phyloP scores from a whole-genome alignment of 1,284 basidiomycete genomes.

The Omphalotus olearius region DNA sequence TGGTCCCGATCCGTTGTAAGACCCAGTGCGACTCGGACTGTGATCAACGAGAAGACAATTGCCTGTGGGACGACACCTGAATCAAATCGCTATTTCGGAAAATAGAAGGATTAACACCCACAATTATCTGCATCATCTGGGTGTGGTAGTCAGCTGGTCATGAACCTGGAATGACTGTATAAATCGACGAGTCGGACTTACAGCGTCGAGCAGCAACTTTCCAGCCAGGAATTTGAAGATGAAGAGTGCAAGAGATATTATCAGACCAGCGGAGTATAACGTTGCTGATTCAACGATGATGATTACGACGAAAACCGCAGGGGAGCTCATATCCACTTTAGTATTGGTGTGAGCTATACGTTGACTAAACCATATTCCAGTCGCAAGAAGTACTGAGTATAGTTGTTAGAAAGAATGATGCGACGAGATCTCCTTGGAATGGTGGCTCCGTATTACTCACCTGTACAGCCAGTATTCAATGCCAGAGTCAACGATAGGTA shows the following conservation, averaged over 20 bases:
- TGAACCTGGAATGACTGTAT: neutral
- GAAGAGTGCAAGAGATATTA: neutral
- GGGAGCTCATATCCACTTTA: no score
- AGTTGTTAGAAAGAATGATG: no score
- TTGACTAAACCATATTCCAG: neutral
- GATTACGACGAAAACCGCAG: neutral
- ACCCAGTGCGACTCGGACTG: slow-evolving; percentile 3
- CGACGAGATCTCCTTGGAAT: neutral
- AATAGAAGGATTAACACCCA: neutral
- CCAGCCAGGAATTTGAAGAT: neutral
- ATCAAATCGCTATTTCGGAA: neutral
- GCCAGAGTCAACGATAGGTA: neutral
- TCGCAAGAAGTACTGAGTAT: neutral
- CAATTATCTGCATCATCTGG: slow-evolving; percentile 3
- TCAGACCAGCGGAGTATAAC: neutral
- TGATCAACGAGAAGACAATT: slow-evolving; percentile 2
- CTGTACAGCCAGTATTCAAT: neutral
- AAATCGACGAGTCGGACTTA: neutral
- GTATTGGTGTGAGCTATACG: neutral
- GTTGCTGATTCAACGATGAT: slow-evolving; percentile 5
- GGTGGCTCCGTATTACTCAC: neutral
- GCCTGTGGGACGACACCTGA: neutral
- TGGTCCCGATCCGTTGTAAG: neutral
- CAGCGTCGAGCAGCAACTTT: slow-evolving; percentile 1
- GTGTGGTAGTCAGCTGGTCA: neutral